A percentile compares a stretch with the other conserved stretches of the same genome.
Conservation (phyloP, 2,329 filamentous ascomycete species). For the Aspergillaceae sp. region DNA sequence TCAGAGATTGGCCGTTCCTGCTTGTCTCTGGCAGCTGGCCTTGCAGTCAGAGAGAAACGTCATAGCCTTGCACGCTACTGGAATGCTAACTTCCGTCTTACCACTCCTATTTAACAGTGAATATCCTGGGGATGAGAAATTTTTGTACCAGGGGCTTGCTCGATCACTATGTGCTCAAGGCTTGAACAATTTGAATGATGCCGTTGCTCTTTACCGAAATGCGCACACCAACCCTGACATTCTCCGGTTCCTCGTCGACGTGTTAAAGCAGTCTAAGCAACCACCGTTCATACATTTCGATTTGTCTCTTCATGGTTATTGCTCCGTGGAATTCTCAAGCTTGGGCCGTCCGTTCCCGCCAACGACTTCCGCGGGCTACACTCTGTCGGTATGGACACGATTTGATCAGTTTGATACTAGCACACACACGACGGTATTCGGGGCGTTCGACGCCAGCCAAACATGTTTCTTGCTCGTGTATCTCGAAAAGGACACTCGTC, state of each 20-base stretch:
- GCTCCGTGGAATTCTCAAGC: conserved; percentile 82
- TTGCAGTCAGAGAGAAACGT: conserved; percentile 60
- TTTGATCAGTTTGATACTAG: conserved; percentile 77
- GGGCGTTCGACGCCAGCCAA: conserved; percentile 83
- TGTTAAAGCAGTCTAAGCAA: conserved; percentile 63
- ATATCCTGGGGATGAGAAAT: conserved; percentile 49
- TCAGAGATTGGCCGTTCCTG: conserved; percentile 52
- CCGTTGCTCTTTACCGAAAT: conserved; percentile 61
- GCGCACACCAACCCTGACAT: conserved; percentile 45
- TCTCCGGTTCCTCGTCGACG: conserved; percentile 63
- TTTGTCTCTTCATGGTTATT: conserved; percentile 75
- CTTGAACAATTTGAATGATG: conserved; percentile 71
- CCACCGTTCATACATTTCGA: conserved; percentile 92
- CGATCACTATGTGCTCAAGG: conserved; percentile 63
- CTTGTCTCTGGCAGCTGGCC: conserved; percentile 52
- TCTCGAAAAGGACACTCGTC: conserved; percentile 82
- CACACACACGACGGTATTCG: conserved; percentile 90
- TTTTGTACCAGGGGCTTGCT: conserved; percentile 58
- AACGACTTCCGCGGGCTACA: conserved; percentile 69
- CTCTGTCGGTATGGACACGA: conserved; percentile 78
- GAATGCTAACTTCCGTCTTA: conserved; percentile 59
- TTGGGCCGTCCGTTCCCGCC: conserved; percentile 81
- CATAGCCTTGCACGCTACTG: conserved; percentile 61
- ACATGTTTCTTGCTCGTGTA: conserved; percentile 92
- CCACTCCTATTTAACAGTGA: conserved; percentile 52